Evolutionary conservation across 2,329 filamentous ascomycete species (phyloP).

Genomic region (Ceratocystis papillata): DNA sequence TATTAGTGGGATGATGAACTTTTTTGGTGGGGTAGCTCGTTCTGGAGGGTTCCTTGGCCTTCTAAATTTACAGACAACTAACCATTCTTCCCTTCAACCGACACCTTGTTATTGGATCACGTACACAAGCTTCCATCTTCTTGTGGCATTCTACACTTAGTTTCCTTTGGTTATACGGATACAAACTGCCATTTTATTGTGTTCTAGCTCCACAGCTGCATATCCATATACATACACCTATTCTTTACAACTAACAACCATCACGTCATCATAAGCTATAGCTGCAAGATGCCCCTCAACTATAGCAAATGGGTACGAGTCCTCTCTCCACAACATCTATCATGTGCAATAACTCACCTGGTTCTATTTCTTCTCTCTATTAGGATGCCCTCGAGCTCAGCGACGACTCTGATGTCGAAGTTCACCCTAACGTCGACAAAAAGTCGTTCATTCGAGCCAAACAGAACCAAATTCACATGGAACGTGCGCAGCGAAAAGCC

Average conservation of each 20-base stretch:
- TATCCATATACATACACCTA: slow-evolving; percentile 23
- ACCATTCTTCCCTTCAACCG: neutral
- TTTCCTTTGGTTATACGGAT: neutral
- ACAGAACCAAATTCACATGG: slow-evolving; percentile 90
- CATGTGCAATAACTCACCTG: slow-evolving; percentile 21
- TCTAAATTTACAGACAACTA: slow-evolving; percentile 14
- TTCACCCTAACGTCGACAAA: slow-evolving; percentile 98
- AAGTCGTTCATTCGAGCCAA: slow-evolving; percentile 96
- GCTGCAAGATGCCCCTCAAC: slow-evolving; percentile 40
- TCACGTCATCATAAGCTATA: slow-evolving; percentile 29
- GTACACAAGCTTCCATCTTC: neutral
- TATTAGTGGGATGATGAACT: slow-evolving; percentile 4
- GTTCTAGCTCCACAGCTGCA: neutral
- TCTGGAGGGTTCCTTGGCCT: slow-evolving; percentile 14
- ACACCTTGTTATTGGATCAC: neutral
- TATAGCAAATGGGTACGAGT: slow-evolving; percentile 58
- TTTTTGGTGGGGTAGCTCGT: slow-evolving; percentile 8
- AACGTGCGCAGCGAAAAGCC: slow-evolving; percentile 72
- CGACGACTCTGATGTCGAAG: slow-evolving; percentile 95
- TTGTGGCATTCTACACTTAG: neutral
- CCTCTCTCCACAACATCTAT: neutral
- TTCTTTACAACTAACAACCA: slow-evolving; percentile 10
- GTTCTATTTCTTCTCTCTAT: neutral
- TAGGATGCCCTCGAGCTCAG: slow-evolving; percentile 88
- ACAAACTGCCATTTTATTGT: neutral